Evolutionary conservation across 805 yeast genomes (phyloP), one percentile per base, ranked within the genome.

Genomic region (Candida chauliodis): DNA sequence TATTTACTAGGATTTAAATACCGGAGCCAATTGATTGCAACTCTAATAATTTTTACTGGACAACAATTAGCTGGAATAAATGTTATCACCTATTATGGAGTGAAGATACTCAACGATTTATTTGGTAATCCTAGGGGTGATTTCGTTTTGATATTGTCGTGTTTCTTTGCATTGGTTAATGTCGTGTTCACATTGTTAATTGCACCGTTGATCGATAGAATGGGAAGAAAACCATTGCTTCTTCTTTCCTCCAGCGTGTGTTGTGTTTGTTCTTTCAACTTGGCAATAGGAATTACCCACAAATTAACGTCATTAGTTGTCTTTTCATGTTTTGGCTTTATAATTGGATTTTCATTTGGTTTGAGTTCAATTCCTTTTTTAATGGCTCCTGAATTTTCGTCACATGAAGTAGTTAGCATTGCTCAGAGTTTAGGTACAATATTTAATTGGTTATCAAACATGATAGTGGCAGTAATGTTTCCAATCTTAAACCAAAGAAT

Each of bases 11-110:
- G 30, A 8, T 36, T 18, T 15, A 45, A 40, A 20, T 57, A 53
- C 45, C 47, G 55, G 27, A 44, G 41, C 23, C 61, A 59, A 36
- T 44, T 57, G 18, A 26, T 55, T 9, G 71, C 73, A 5, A 56
- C 58, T 5, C 34, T 54, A 3, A 43, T 63, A 7, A 45, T 66
- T 21, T 65, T 67, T 71, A 54, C 64, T 6, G 63, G 63, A 2
- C 65, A 61, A 43, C 69, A 66, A 46, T 46, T 66, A 42, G 60
- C 86, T 47, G 99, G 99, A 21, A 85, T 91, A 60, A 93, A 93
- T 57, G 78, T 95, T 1, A 87, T 91, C 40, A 79, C 89, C 11
- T 87, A 88, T 55, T 91, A 90, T 58, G 98, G 98, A 8, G 96
- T 88, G 5, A 66, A 75, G 8, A 63, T 84, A 3, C 69, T 87